Conservation (phyloP, 768 basidiomycete species). For the Boletus reticulatus region DNA sequence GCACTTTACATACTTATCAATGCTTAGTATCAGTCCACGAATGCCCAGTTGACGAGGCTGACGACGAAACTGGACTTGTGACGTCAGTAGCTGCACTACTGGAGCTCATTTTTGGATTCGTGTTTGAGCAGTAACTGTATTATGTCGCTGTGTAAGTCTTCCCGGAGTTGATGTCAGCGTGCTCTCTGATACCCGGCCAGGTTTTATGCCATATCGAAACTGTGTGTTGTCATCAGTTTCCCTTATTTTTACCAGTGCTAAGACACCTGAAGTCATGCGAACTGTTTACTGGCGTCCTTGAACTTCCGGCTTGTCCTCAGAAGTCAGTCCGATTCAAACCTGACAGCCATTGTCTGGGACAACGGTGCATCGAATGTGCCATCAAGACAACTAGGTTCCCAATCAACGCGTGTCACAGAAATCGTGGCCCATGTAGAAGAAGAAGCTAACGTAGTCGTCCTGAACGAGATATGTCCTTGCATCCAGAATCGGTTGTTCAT, state of each 20-base stretch:
- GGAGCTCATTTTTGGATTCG: constrained; percentile 13
- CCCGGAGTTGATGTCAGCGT: background rate
- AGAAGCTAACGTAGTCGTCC: background rate
- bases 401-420: background rate
- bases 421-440: background rate
- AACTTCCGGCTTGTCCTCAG: background rate
- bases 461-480: background rate
- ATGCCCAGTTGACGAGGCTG: constrained; percentile 12
- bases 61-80: constrained; percentile 23
- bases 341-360: background rate
- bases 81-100: constrained; percentile 17
- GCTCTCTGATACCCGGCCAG: background rate
- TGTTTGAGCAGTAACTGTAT: background rate
- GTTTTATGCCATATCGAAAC: constrained; percentile 14
- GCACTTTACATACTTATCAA: too few relatives aligned
- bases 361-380: background rate
- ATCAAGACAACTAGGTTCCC: background rate
- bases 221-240: background rate
- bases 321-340: background rate
- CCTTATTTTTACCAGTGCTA: background rate
- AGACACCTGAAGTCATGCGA: constrained; percentile 12
- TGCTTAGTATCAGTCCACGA: too few relatives aligned
- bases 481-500: too few relatives aligned
- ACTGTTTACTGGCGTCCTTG: constrained; percentile 13
- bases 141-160: constrained; percentile 20